These are phyloP conservation scores for Cajanus cajan DNA, from an alignment of 306 rosid species.

Conservation along the genomic window DNA sequence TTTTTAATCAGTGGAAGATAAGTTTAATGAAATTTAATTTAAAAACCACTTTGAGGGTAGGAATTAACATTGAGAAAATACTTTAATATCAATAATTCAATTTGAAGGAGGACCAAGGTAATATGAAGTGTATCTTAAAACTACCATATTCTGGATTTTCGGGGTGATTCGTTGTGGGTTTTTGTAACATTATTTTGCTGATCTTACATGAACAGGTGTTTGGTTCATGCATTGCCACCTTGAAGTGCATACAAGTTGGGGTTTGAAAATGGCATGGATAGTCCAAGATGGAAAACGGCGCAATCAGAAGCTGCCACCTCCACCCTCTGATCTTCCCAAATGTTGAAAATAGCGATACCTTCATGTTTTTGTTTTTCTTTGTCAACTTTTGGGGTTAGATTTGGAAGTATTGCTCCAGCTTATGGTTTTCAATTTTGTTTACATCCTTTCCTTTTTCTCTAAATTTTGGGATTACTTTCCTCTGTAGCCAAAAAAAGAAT, in stretches of 20 bases:
- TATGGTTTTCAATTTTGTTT: slow-evolving; percentile 12
- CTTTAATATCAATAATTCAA: not conserved
- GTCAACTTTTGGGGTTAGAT: slow-evolving; percentile 17
- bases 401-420: slow-evolving; percentile 7
- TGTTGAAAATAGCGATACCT: slow-evolving; percentile 34
- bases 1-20: not conserved
- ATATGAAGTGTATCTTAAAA: not conserved
- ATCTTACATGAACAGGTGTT: slow-evolving; percentile 47
- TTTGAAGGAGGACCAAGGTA: not conserved
- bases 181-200: not conserved
- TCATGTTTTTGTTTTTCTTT: not conserved
- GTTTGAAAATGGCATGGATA: slow-evolving; percentile 81
- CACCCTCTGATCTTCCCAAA: slow-evolving; percentile 79
- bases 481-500: not conserved
- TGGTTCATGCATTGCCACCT: slow-evolving; percentile 90
- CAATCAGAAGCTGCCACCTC: slow-evolving; percentile 75
- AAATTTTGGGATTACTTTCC: not conserved
- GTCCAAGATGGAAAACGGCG: slow-evolving; percentile 61
- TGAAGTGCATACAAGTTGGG: slow-evolving; percentile 87
- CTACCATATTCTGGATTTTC: not conserved
- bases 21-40: not conserved
- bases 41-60: not conserved
- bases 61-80: not conserved
- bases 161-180: not conserved
- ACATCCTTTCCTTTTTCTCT: not conserved